These are phyloP conservation scores for Monosporozyma unispora DNA, from an alignment of 805 yeast species.

Conservation along the genomic window DNA sequence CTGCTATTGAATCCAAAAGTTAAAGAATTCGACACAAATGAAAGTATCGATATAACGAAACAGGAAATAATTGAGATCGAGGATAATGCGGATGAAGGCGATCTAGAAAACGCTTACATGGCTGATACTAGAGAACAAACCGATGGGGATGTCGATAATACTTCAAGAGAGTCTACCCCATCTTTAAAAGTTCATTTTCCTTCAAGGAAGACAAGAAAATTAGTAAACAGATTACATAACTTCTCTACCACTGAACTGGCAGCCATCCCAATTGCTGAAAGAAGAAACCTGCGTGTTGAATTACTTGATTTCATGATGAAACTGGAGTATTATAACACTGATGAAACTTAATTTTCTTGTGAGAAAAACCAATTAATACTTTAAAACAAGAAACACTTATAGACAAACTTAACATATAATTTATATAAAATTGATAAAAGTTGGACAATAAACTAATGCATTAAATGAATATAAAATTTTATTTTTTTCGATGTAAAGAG, in stretches of 20 bases:
- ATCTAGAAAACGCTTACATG: not conserved
- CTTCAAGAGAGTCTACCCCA: slow-evolving; percentile 8
- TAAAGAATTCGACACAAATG: not conserved
- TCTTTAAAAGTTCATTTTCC: slow-evolving; percentile 15
- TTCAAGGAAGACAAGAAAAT: slow-evolving; percentile 13
- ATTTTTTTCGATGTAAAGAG: not conserved
- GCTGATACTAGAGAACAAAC: not conserved
- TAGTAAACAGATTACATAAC: slow-evolving; percentile 13
- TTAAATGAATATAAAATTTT: not conserved
- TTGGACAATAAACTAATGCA: too few species aligned
- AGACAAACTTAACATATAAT: not conserved
- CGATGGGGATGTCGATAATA: not conserved
- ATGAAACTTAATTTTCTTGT: not conserved
- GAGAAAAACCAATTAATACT: too few species aligned
- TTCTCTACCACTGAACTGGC: slow-evolving; percentile 12
- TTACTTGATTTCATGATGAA: slow-evolving; percentile 20
- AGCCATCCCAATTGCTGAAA: slow-evolving; percentile 14
- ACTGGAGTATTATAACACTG: slow-evolving; percentile 12
- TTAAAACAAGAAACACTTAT: too few species aligned
- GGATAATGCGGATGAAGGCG: not conserved
- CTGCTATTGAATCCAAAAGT: not conserved
- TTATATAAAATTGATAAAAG: not conserved
- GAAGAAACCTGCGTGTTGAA: slow-evolving; percentile 18
- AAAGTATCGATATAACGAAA: not conserved
- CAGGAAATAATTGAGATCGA: too few species aligned